A percentile compares a stretch with the other conserved stretches of the same genome.
Evolutionary conservation across 176 grass and related monocot species (phyloP).

Genomic region (Oryza glaberrima): DNA sequence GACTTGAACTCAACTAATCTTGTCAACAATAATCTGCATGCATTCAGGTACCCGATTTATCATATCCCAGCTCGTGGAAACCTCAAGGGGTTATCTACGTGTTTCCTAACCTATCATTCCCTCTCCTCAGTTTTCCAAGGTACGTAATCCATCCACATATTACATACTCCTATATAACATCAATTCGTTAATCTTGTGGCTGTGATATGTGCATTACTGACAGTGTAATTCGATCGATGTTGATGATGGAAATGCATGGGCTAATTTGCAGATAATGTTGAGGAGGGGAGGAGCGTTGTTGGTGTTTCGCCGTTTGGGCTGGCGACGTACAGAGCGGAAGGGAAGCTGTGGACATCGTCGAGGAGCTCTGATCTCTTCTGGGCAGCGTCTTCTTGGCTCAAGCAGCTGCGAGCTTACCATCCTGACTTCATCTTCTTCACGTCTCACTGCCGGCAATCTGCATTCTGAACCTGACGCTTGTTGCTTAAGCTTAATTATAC

Average conservation of each 20-base stretch:
- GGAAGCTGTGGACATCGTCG: slow-evolving; percentile 46
- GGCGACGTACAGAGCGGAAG: slow-evolving; percentile 58
- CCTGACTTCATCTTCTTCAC: slow-evolving; percentile 79
- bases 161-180: no score
- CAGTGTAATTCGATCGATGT: background rate
- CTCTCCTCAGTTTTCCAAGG: slow-evolving; percentile 83
- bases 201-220: background rate
- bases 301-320: slow-evolving; percentile 64
- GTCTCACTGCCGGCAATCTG: background rate
- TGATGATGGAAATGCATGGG: background rate
- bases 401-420: slow-evolving; percentile 67
- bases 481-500: background rate
- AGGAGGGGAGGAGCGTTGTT: background rate
- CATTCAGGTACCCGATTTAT: slow-evolving; percentile 74
- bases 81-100: slow-evolving; percentile 56
- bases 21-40: background rate
- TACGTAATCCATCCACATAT: slow-evolving; percentile 12
- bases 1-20: background rate
- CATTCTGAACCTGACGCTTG: background rate
- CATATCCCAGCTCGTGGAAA: slow-evolving; percentile 63
- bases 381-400: slow-evolving; percentile 72
- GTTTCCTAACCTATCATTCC: slow-evolving; percentile 86
- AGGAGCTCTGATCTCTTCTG: slow-evolving; percentile 34
- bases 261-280: slow-evolving; percentile 22
- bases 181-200: background rate